Evolutionary conservation across 2,329 filamentous ascomycete species (phyloP), one percentile per base, ranked within the genome.

Genomic region (Neofusicoccum cordaticola): DNA sequence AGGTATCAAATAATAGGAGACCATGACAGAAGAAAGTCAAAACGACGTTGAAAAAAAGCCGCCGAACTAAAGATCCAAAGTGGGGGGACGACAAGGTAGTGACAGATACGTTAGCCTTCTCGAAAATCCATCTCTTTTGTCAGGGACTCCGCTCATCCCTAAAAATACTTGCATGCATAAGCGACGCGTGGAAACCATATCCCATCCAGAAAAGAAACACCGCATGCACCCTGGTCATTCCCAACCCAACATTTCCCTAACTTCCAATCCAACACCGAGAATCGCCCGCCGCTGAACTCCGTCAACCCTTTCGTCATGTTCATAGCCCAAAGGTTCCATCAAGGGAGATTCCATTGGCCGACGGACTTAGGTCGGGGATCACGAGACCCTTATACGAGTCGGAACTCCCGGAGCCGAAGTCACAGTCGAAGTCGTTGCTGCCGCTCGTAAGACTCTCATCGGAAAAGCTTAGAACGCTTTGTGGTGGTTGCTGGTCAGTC

Each of bases 371-470:
- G 44, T 61, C 57, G 45, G 60, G 60, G 19, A 57, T 68, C 67
- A 52, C 66, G 64, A 34, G 65, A 45, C 6, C 68, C 67, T 44
- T 50, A 41, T 62, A 62, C 44, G 45, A 42, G 22, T 62, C 60
- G 35, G 45, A 71, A 39, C 17, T 72, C 5, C 67, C 19, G 72
- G 71, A 66, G 72, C 70, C 44, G 73, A 60, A 35, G 75, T 72
- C n/a, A 68, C 71, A 34, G 67, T 67, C 73, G 66, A 77, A 78
- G 51, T 78, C 74, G 61, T 82, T 81, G 52, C 80, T 80, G 2
- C 84, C 82, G 15, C 84, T 85, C 15, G 80, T 85, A 65, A 86
- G 69, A 65, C 84, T 86, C 71, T 87, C 85, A 52, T 87, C 85
- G 5, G 84, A 86, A 66, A 86, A 84, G 73, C 85, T 86, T 35